Conservation (phyloP, 208 protist genomes). For the Crithidia fasciculata region DNA sequence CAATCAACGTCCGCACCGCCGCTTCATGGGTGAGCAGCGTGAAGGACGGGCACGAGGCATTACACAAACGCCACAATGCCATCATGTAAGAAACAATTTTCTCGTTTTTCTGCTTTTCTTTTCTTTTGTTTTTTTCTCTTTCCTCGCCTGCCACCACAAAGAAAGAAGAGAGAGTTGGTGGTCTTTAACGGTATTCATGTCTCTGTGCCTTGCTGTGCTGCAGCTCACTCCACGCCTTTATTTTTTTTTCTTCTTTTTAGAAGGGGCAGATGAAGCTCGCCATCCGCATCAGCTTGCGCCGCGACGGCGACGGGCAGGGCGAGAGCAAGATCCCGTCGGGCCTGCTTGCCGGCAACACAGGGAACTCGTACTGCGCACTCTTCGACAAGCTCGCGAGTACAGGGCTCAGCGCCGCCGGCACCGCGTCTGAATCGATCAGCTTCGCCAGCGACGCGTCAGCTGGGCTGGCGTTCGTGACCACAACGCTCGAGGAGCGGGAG, state of each 20-base stretch:
- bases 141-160: no score
- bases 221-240: background rate
- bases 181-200: no score
- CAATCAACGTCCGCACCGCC: no score
- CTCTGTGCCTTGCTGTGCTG: background rate
- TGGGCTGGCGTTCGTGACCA: background rate
- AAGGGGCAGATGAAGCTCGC: constrained; percentile 68
- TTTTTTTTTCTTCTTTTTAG: constrained; percentile 31
- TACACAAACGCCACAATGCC: no score
- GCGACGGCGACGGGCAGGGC: constrained; percentile 40
- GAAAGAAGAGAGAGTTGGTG: no score
- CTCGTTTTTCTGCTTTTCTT: constrained; percentile 4
- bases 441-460: constrained; percentile 9
- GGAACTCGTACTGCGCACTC: constrained; percentile 20
- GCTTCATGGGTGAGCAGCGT: no score
- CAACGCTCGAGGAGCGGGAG: constrained; percentile 26
- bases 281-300: constrained; percentile 52
- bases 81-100: background rate
- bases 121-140: background rate
- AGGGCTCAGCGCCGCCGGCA: constrained; percentile 10
- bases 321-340: constrained; percentile 62
- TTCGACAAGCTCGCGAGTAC: constrained; percentile 11
- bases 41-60: no score
- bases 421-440: constrained; percentile 18
- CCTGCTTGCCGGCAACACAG: constrained; percentile 27